phyloP scores from a whole-genome alignment of 148 eudicot species.

The Spergularia marina region DNA sequence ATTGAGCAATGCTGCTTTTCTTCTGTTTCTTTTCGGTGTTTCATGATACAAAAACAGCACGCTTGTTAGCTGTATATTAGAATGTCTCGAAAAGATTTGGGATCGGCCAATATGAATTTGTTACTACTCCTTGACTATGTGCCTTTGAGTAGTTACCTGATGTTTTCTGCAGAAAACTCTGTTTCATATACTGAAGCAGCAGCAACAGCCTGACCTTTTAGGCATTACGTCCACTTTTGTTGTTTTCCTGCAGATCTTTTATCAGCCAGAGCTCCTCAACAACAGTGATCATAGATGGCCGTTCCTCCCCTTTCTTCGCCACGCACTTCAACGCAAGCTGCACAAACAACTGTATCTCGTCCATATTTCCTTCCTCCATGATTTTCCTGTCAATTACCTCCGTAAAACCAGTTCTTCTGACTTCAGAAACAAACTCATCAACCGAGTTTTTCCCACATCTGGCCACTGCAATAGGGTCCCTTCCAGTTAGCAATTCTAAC shows the following conservation, averaged over 20 bases:
- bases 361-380: not conserved
- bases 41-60: no score
- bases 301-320: constrained; percentile 21
- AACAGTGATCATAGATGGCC: constrained; percentile 36
- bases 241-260: not conserved
- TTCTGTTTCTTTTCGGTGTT: no score
- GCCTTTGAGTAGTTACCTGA: no score
- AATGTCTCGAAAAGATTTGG: no score
- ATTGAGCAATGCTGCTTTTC: no score
- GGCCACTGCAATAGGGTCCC: constrained; percentile 13
- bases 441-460: constrained; percentile 19
- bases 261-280: constrained; percentile 20
- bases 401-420: constrained; percentile 15
- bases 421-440: constrained; percentile 13
- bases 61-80: no score
- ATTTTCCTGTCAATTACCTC: constrained; percentile 14
- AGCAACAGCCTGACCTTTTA: no score
- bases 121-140: no score
- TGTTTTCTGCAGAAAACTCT: no score
- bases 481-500: constrained; percentile 21
- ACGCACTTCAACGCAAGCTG: constrained; percentile 23
- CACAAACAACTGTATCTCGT: constrained; percentile 14
- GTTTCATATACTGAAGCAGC: no score
- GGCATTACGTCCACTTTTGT: no score
- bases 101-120: no score